Evolutionary conservation across 768 basidiomycete species (phyloP).

Genomic region (Mycena galopus): DNA sequence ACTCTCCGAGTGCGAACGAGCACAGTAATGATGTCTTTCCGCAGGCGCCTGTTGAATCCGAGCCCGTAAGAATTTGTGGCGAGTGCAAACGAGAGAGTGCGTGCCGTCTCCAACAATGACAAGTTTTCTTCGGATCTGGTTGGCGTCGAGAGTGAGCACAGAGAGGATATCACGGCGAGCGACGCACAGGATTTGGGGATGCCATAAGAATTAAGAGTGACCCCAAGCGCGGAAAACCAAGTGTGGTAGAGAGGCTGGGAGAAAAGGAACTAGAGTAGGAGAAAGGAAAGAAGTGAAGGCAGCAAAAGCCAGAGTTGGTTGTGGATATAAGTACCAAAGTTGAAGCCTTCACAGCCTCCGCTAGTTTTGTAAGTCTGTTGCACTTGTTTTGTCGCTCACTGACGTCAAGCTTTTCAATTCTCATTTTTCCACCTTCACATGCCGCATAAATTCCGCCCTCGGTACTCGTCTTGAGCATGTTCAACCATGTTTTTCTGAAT

Average conservation of each 20-base stretch:
- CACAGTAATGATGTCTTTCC: constrained; percentile 95
- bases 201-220: constrained; percentile 34
- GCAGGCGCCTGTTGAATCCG: constrained; percentile 77
- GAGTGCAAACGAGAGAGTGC: constrained; percentile 46
- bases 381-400: background rate
- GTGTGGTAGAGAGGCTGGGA: constrained; percentile 19
- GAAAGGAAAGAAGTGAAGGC: constrained; percentile 39
- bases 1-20: constrained; percentile 94
- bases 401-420: background rate
- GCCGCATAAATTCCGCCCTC: background rate
- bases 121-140: constrained; percentile 91
- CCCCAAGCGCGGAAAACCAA: constrained; percentile 40
- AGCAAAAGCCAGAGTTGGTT: constrained; percentile 12
- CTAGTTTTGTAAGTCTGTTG: background rate
- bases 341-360: constrained; percentile 12
- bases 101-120: constrained; percentile 97
- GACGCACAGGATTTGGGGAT: constrained; percentile 73
- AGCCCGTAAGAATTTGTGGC: constrained; percentile 38
- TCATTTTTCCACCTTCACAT: background rate
- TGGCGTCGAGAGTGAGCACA: constrained; percentile 19
- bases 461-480: background rate
- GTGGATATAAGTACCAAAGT: constrained; percentile 3
- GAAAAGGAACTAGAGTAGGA: constrained; percentile 37
- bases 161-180: constrained; percentile 15
- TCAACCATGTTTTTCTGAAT: background rate